Evolutionary conservation across 2,329 filamentous ascomycete species (phyloP).

Genomic region (Penicillium italicum): DNA sequence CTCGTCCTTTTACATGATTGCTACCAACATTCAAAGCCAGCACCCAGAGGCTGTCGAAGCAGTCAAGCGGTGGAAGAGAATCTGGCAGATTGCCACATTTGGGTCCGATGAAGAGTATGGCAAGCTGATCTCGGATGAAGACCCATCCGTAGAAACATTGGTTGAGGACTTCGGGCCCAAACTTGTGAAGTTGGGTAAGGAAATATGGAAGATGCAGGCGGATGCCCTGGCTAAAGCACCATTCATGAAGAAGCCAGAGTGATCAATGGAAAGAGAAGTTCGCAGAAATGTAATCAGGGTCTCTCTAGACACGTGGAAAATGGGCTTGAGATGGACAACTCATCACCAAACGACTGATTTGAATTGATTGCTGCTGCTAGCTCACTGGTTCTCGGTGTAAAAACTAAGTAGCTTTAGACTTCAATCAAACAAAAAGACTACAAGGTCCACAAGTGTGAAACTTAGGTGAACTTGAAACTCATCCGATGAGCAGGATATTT

Average conservation of each 20-base stretch:
- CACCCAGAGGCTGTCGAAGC: constrained; percentile 33
- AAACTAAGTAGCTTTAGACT: background rate
- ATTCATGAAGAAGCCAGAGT: background rate
- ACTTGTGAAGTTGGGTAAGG: constrained; percentile 30
- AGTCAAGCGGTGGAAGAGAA: constrained; percentile 34
- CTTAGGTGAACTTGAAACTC: background rate
- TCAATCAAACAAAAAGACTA: background rate
- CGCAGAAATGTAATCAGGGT: background rate
- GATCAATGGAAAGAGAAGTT: background rate
- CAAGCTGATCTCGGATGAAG: background rate
- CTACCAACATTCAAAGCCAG: constrained; percentile 40
- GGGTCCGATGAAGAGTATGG: constrained; percentile 17
- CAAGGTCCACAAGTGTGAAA: background rate
- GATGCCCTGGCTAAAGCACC: background rate
- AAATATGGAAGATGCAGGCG: constrained; percentile 30
- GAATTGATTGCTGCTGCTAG: background rate
- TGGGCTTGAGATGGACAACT: background rate
- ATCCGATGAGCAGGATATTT: constrained; percentile 43
- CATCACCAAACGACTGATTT: background rate
- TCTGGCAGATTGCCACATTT: constrained; percentile 36
- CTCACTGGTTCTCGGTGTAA: background rate
- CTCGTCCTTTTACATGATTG: constrained; percentile 55
- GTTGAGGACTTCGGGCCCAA: constrained; percentile 37
- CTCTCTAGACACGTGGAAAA: background rate
- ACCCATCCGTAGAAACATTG: constrained; percentile 23